Evolutionary conservation across 2,329 filamentous ascomycete genomes (phyloP).

Genomic region (Ophiosphaerella korrae): DNA sequence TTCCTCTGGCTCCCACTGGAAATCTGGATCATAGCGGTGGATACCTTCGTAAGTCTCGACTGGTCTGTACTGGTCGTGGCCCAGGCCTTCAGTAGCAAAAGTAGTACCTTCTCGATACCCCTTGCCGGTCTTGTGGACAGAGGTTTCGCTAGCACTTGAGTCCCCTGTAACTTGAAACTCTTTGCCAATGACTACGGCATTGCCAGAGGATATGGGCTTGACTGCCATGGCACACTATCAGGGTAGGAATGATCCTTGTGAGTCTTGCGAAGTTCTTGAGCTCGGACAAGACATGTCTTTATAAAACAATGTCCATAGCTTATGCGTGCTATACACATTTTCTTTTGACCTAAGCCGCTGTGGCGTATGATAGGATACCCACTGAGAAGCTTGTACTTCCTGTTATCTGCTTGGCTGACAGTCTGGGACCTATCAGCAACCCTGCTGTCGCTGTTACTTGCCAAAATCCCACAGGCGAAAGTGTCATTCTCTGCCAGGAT

Average conservation of each 20-base stretch:
- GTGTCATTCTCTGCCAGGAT: slow-evolving; percentile 2
- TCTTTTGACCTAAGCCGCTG: neutral
- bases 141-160: slow-evolving; percentile 23
- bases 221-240: slow-evolving; percentile 9
- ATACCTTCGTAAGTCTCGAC: slow-evolving; percentile 63
- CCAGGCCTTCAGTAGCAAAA: slow-evolving; percentile 45
- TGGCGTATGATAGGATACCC: neutral
- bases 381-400: neutral
- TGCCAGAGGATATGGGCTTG: slow-evolving; percentile 3
- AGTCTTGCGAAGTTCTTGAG: slow-evolving; percentile 8
- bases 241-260: slow-evolving; percentile 4
- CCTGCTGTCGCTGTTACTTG: neutral
- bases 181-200: slow-evolving; percentile 23
- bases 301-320: slow-evolving; percentile 3
- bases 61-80: slow-evolving; percentile 52
- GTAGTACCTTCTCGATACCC: slow-evolving; percentile 32
- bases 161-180: slow-evolving; percentile 24
- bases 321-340: neutral
- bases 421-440: too few relatives aligned
- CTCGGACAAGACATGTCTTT: slow-evolving; percentile 1
- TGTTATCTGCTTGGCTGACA: too few relatives aligned
- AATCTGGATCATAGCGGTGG: slow-evolving; percentile 64
- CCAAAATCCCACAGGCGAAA: neutral
- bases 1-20: slow-evolving; percentile 62
- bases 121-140: slow-evolving; percentile 9